These are phyloP conservation scores for Stylonectria norvegica DNA, from an alignment of 2,329 filamentous ascomycete species.

Conservation along the genomic window DNA sequence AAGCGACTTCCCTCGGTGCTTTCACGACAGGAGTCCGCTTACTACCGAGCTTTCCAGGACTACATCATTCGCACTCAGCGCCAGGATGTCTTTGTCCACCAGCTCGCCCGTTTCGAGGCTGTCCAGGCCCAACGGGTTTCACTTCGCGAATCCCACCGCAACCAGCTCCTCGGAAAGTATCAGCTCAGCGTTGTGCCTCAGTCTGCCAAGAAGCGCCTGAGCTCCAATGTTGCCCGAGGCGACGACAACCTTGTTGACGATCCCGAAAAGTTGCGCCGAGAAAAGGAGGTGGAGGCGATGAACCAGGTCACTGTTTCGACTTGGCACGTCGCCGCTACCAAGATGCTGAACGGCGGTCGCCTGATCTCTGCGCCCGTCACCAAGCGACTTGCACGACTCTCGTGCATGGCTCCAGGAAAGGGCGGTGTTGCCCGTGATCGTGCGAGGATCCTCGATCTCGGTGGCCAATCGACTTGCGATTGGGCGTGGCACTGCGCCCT, in stretches of 20 bases:
- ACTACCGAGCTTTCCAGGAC: conserved; percentile 83
- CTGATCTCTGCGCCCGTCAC: conserved; percentile 62
- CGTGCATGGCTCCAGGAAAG: conserved; percentile 43
- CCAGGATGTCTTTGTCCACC: conserved; percentile 79
- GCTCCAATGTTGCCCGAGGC: conserved; percentile 68
- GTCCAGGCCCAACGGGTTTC: conserved; percentile 79
- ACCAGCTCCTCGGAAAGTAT: conserved; percentile 81
- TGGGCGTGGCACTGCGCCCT: conserved; percentile 95
- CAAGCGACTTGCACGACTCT: conserved; percentile 57
- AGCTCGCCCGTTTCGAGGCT: conserved; percentile 80
- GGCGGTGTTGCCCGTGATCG: conserved; percentile 48
- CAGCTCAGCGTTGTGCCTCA: conserved; percentile 68
- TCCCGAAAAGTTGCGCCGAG: conserved; percentile 59
- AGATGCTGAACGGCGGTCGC: conserved; percentile 60
- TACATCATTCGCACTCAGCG: conserved; percentile 63
- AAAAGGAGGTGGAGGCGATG: conserved; percentile 79
- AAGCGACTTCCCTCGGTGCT: conserved; percentile 52
- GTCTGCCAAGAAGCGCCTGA: conserved; percentile 69
- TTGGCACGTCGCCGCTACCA: conserved; percentile 61
- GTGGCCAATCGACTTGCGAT: conserved; percentile 78
- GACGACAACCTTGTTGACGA: conserved; percentile 63
- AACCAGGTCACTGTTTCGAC: conserved; percentile 62
- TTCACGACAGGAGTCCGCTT: conserved; percentile 66
- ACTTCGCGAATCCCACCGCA: conserved; percentile 67
- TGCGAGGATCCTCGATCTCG: conserved; percentile 77